Conservation (phyloP, 2,329 filamentous ascomycete species). For the Phyllosticta paracitricarpa region DNA sequence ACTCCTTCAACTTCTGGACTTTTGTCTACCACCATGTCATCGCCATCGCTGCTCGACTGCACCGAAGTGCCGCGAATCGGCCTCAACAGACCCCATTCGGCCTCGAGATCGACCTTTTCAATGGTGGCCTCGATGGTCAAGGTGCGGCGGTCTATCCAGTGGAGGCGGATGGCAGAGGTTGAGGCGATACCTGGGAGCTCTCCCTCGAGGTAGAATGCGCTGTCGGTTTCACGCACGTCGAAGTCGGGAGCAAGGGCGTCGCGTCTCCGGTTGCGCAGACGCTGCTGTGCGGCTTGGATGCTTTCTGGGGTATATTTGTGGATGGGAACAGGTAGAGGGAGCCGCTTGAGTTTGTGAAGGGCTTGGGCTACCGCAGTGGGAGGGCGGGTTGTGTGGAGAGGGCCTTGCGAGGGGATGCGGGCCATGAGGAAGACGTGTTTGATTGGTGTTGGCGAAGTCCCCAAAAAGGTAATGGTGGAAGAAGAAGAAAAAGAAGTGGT, state of each 20-base stretch:
- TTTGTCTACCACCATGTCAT: neutral
- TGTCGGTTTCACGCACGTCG: conserved; percentile 7
- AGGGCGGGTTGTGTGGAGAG: neutral
- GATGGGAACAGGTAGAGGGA: neutral
- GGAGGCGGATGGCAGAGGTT: conserved; percentile 2
- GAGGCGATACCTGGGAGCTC: conserved; percentile 6
- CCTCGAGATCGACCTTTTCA: conserved; percentile 7
- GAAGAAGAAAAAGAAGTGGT: neutral
- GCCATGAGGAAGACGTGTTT: neutral
- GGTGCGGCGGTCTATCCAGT: conserved; percentile 9
- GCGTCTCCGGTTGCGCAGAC: conserved; percentile 10
- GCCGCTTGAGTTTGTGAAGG: neutral
- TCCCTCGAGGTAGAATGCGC: conserved; percentile 9
- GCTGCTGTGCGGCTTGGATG: conserved; percentile 3
- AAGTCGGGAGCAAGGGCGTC: conserved; percentile 13
- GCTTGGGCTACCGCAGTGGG: neutral
- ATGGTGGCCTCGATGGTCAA: conserved; percentile 8
- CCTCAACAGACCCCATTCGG: conserved; percentile 9
- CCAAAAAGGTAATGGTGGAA: neutral
- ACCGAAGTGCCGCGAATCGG: conserved; percentile 1
- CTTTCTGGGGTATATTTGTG: neutral
- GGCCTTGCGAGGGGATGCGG: neutral
- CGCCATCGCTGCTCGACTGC: neutral
- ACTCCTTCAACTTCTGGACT: conserved; percentile 14
- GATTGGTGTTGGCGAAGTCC: neutral